Evolutionary conservation across 495 filamentous ascomycete genomes (phyloP).

Genomic region (Neurospora intermedia): DNA sequence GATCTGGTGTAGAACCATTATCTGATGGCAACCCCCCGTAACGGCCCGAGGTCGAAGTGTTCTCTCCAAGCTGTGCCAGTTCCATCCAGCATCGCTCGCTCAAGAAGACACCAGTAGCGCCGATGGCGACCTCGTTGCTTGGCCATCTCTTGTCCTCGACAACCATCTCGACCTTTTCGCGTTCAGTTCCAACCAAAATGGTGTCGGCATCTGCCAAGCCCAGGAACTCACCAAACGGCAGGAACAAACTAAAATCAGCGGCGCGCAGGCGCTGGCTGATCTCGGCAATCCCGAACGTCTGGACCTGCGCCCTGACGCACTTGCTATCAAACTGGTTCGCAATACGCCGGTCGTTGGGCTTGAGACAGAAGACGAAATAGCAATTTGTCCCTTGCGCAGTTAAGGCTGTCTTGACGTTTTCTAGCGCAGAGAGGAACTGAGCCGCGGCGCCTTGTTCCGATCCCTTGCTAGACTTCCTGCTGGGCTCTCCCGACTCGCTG

Average conservation of each 20-base stretch:
- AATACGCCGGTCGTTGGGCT: slow-evolving; percentile 93
- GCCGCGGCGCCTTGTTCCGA: slow-evolving; percentile 76
- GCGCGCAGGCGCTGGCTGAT: slow-evolving; percentile 87
- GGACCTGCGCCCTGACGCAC: slow-evolving; percentile 86
- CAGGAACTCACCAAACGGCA: slow-evolving; percentile 92
- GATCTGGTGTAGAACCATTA: slow-evolving; percentile 26
- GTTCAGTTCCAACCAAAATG: slow-evolving; percentile 80
- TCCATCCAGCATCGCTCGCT: slow-evolving; percentile 93
- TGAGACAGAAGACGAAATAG: slow-evolving; percentile 94
- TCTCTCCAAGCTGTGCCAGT: slow-evolving; percentile 65
- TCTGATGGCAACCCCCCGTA: slow-evolving; percentile 35
- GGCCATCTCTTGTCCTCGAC: slow-evolving; percentile 87
- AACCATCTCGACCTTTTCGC: slow-evolving; percentile 81
- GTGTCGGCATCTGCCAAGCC: slow-evolving; percentile 76
- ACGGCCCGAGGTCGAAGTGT: slow-evolving; percentile 39
- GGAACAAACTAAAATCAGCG: slow-evolving; percentile 89
- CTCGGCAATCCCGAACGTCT: slow-evolving; percentile 92
- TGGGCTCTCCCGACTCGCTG: slow-evolving; percentile 40
- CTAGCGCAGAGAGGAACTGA: slow-evolving; percentile 82
- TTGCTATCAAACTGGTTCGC: slow-evolving; percentile 99
- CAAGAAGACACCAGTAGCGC: slow-evolving; percentile 87
- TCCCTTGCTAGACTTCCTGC: slow-evolving; percentile 12
- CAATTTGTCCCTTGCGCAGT: slow-evolving; percentile 72
- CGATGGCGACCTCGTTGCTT: slow-evolving; percentile 78
- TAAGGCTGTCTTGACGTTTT: slow-evolving; percentile 77